Conservation (phyloP, 2,329 filamentous ascomycete species). For the Fusarium dimerum region DNA sequence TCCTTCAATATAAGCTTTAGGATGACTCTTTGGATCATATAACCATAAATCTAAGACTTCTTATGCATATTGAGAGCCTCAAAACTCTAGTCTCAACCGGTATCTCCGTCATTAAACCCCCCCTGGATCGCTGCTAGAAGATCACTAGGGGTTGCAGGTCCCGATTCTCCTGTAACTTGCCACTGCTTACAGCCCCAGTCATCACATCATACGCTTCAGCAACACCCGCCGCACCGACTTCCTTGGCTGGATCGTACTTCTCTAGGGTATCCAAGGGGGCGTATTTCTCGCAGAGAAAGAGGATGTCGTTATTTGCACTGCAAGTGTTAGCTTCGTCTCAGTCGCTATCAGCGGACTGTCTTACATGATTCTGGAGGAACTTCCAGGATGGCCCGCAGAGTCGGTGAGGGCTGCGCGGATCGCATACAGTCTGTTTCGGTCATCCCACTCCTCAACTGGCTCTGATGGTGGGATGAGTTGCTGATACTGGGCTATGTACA, state of each 20-base stretch:
- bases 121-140: too few relatives aligned
- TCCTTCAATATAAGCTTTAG: too few relatives aligned
- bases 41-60: too few relatives aligned
- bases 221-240: background rate
- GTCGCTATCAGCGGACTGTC: background rate
- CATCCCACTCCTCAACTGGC: slow-evolving; percentile 1
- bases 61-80: too few relatives aligned
- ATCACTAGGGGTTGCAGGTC: too few relatives aligned
- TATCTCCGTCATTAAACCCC: too few relatives aligned
- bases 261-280: background rate
- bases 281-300: background rate
- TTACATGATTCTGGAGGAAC: background rate
- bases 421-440: slow-evolving; percentile 1
- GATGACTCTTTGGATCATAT: too few relatives aligned
- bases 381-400: background rate
- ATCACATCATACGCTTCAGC: background rate
- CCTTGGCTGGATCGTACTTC: background rate
- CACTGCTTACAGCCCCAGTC: background rate
- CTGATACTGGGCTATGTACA: background rate
- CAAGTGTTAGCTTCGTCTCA: background rate
- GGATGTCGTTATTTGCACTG: background rate
- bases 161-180: too few relatives aligned
- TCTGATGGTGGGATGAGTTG: background rate
- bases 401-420: background rate
- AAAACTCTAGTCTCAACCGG: too few relatives aligned